Base-by-base conservation (phyloP, 2,329 filamentous ascomycete species). In the Penicillium brevicompactum region DNA sequence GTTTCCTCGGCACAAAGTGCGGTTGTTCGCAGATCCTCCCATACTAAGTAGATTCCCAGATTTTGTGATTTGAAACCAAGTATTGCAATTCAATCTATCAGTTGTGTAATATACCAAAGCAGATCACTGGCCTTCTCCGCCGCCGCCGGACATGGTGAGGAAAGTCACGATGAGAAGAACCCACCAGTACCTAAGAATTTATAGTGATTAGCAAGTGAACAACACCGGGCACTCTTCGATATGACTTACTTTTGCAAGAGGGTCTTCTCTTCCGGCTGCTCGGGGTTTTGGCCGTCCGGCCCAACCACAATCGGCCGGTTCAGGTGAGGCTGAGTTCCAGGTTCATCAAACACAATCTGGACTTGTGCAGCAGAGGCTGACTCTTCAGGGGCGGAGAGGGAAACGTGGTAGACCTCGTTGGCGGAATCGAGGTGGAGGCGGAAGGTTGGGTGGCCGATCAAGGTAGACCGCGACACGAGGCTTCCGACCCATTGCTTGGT, bases 121-220 rank as follows among this genome's bases (percentile, higher is more conserved):
- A 46, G 34, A 46, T 64, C 57, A 61, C 56, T 64, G 59, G 31
- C 62, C 63, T 46, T 73, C 75, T 16, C 72, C 75, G 42, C 59
- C 60, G 37, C 75, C 72, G 37, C 75, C 74, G 16, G 73, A 72
- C 69, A 79, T 70, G 24, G 68, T 69, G 52, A 80, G 53, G 53
- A 80, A 70, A 11, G 70, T 67, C 32, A 77, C 57, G 34, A 77
- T 70, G 58, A 76, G 67, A 50, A 78, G 68, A 40, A 77, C 71
- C 76, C 77, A 80, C 77, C 77, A 80, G 60, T 80, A 80, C 57
- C 77, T 77, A 47, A 3, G 51, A 43, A 38, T n/a, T 13, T 3
- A 27, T 27, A 27, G 8, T 27, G 24, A 51, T 54, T 54, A 54
- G 51, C 22, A 46, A 7, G 16, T n/a, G 21, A 13, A 42, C 5